phyloP scores from a whole-genome alignment of 129 eudicot genomes.

The Cynara cardunculus region DNA sequence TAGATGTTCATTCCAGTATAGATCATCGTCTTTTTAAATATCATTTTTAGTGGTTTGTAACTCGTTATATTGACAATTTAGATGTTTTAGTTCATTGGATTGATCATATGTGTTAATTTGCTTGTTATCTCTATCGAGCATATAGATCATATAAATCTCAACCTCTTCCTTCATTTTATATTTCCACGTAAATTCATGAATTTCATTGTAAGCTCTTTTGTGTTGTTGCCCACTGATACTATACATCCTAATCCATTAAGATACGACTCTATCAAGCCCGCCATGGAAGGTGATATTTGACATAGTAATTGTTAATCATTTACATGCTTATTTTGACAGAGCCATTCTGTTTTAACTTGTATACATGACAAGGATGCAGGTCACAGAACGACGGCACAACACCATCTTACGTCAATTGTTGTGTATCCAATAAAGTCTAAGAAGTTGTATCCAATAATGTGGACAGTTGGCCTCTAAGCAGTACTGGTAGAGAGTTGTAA shows the following conservation, averaged over 20 bases:
- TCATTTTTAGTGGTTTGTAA: no score
- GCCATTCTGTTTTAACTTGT: constrained; percentile 22
- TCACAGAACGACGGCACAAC: constrained; percentile 26
- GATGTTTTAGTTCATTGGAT: no score
- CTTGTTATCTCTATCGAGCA: background rate
- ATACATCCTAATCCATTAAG: constrained; percentile 11
- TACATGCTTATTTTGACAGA: background rate
- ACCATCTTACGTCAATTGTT: constrained; percentile 55
- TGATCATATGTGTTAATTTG: no score
- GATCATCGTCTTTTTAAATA: background rate
- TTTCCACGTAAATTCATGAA: constrained; percentile 60
- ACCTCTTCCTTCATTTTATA: background rate
- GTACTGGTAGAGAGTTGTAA: constrained; percentile 72
- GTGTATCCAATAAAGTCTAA: constrained; percentile 92
- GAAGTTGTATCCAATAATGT: no score
- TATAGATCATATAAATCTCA: background rate
- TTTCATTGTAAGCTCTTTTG: constrained; percentile 64
- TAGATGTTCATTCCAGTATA: no score
- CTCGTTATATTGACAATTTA: no score
- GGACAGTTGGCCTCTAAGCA: constrained; percentile 82
- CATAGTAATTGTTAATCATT: background rate
- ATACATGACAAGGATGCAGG: constrained; percentile 41
- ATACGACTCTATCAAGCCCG: constrained; percentile 22
- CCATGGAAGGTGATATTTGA: constrained; percentile 45
- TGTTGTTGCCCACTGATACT: constrained; percentile 34